Evolutionary conservation across 345 rosid species (phyloP).

Genomic region (Lagerstroemia speciosa): DNA sequence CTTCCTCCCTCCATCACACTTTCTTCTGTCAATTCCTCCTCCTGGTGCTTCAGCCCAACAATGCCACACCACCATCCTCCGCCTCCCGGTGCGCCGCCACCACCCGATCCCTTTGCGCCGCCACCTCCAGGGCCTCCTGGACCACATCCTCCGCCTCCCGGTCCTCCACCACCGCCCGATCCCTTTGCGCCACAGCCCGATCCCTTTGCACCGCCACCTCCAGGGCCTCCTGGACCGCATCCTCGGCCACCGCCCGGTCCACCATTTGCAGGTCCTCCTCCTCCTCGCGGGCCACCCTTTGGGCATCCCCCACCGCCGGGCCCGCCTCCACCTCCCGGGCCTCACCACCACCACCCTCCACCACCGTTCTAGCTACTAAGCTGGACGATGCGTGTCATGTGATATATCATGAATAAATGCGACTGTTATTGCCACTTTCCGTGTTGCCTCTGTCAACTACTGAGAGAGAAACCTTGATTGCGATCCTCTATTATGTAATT

Average conservation of each 20-base stretch:
- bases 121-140: conserved; percentile 1
- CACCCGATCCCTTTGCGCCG: neutral
- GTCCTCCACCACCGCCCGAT: no score
- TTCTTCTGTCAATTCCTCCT: neutral
- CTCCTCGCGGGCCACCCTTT: conserved; percentile 5
- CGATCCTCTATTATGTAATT: neutral
- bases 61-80: conserved; percentile 12
- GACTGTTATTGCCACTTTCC: neutral
- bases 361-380: no score
- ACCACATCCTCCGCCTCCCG: neutral
- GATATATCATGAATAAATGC: neutral
- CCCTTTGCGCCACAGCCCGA: neutral
- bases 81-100: conserved; percentile 8
- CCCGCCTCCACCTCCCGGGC: conserved; percentile 15
- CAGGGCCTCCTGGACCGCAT: neutral
- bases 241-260: conserved; percentile 9
- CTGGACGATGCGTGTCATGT: neutral
- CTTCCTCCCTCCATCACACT: neutral
- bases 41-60: neutral
- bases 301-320: neutral
- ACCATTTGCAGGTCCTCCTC: conserved; percentile 2
- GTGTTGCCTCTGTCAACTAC: neutral
- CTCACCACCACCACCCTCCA: conserved; percentile 8
- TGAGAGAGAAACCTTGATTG: neutral
- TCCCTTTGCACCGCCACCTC: neutral